Percentiles rank a stretch among this genome's conserved stretches.
phyloP scores from a whole-genome alignment of 306 rosid genomes.

The Casuarina glauca region DNA sequence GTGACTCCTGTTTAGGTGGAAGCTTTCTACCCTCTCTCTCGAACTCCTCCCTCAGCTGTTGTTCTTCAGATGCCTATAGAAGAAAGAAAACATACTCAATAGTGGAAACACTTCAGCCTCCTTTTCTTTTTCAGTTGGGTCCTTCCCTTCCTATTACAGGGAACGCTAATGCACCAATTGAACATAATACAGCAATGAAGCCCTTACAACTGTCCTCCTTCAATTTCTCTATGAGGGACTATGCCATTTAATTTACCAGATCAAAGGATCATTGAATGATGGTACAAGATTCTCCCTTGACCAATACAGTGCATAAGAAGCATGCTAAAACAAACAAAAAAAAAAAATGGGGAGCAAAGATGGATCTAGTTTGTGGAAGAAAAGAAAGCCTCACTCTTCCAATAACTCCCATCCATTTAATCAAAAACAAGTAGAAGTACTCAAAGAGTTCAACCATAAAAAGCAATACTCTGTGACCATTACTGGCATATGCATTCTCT shows the following conservation, averaged over 20 bases:
- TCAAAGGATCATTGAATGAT: neutral
- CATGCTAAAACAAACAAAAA: neutral
- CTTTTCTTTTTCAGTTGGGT: neutral
- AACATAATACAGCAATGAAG: neutral
- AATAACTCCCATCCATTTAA: neutral
- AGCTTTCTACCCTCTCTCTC: conserved; percentile 96
- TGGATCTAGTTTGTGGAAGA: neutral
- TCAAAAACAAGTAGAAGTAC: neutral
- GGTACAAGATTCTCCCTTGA: neutral
- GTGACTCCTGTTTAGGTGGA: conserved; percentile 76
- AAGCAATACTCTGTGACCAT: neutral
- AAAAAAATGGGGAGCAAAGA: neutral
- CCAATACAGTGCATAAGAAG: neutral
- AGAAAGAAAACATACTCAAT: neutral
- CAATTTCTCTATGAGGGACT: neutral
- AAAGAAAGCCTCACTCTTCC: neutral
- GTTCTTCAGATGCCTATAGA: conserved; percentile 85
- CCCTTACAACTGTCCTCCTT: too few relatives aligned
- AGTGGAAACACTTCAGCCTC: neutral
- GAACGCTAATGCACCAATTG: neutral
- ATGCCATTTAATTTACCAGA: neutral
- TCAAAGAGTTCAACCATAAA: too few relatives aligned
- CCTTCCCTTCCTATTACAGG: neutral
- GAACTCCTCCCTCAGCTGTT: conserved; percentile 81
- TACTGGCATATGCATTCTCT: neutral